These are phyloP conservation scores for Fusarium sp. DNA, from an alignment of 2,329 filamentous ascomycete genomes.

Conservation along the genomic window DNA sequence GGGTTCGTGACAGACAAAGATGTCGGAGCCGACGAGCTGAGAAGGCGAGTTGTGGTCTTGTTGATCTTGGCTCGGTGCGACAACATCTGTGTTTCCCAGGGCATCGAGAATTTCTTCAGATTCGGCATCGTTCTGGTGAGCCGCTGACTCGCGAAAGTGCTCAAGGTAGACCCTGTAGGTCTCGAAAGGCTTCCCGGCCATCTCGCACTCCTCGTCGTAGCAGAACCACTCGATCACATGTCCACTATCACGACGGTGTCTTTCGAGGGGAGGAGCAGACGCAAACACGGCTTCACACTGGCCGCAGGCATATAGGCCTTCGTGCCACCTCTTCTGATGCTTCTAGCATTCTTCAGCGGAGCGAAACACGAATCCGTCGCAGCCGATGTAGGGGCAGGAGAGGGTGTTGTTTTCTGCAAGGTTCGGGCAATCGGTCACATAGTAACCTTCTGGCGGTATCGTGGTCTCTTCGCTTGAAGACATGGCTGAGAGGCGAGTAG, in stretches of 20 bases:
- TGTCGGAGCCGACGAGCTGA: not conserved
- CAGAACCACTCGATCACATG: conserved; percentile 29
- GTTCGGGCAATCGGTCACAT: conserved; percentile 21
- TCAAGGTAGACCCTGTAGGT: conserved; percentile 13
- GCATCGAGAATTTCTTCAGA: not conserved
- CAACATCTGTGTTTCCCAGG: not conserved
- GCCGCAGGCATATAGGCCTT: conserved; percentile 32
- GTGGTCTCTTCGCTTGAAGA: not conserved
- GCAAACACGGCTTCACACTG: conserved; percentile 38
- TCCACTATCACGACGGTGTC: conserved; percentile 26
- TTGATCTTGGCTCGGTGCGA: not conserved
- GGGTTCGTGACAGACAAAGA: conserved; percentile 21
- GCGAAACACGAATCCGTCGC: conserved; percentile 40
- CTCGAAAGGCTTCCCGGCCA: not conserved
- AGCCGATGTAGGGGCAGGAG: conserved; percentile 38
- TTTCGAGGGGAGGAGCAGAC: conserved; percentile 30
- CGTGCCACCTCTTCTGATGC: conserved; percentile 41
- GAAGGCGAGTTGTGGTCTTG: not conserved
- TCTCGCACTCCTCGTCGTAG: conserved; percentile 7
- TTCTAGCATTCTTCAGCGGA: conserved; percentile 34
- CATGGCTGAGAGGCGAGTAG: not conserved
- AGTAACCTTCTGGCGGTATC: conserved; percentile 25
- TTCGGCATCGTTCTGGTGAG: not conserved
- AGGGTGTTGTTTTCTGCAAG: conserved; percentile 17
- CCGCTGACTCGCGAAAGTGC: conserved; percentile 2